Percentiles rank a stretch among this genome's conserved stretches.
Conservation (phyloP, 2,329 filamentous ascomycete species). For the Talaromyces piceae region DNA sequence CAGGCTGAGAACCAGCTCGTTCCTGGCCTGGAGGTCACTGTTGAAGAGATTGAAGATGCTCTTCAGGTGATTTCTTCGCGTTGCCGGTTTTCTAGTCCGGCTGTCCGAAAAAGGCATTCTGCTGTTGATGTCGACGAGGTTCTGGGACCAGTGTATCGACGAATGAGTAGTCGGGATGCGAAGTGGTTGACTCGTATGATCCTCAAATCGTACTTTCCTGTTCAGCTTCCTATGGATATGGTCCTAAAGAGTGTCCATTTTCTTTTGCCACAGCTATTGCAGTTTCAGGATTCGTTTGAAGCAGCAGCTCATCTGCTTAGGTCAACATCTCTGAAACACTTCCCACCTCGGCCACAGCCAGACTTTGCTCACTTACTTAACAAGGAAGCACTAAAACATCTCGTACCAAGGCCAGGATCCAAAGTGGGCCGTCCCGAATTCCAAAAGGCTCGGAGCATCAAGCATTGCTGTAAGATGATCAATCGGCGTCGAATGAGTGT, state of each 20-base stretch:
- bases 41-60: conserved; percentile 64
- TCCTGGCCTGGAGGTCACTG: conserved; percentile 44
- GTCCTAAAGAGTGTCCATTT: conserved; percentile 59
- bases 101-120: conserved; percentile 41
- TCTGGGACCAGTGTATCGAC: conserved; percentile 52
- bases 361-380: conserved; percentile 23
- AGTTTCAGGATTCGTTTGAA: conserved; percentile 61
- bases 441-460: conserved; percentile 62
- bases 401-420: conserved; percentile 51
- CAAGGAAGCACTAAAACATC: conserved; percentile 30
- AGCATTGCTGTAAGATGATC: conserved; percentile 63
- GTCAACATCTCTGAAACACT: conserved; percentile 25
- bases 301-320: conserved; percentile 51
- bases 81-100: conserved; percentile 63
- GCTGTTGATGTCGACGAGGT: conserved; percentile 37
- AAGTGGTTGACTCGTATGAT: conserved; percentile 84
- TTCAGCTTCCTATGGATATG: conserved; percentile 51
- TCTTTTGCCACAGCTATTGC: conserved; percentile 60
- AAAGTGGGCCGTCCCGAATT: conserved; percentile 60
- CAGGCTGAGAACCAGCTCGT: conserved; percentile 46
- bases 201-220: conserved; percentile 65
- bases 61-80: conserved; percentile 61
- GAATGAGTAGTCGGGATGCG: conserved; percentile 59
- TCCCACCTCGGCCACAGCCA: conserved; percentile 30
- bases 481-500: conserved; percentile 58